Base-by-base conservation (phyloP, 768 basidiomycete genomes). In the Pulveroboletus sp. region DNA sequence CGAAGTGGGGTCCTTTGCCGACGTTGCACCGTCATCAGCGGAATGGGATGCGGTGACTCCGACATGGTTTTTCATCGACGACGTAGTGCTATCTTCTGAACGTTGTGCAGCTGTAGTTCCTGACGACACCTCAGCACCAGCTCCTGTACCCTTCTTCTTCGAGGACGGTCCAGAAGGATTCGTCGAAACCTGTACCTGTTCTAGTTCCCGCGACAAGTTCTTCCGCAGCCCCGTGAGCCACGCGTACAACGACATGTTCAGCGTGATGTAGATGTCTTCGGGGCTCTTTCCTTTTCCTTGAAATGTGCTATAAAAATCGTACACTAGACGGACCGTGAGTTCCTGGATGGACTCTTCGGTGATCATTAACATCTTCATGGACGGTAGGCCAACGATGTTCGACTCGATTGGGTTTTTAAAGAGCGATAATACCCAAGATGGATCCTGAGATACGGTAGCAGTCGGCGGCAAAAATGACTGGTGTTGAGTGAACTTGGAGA, bases 261-360 rank as follows among this genome's bases (percentile, higher is more conserved):
- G 73, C 4, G 88, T 85, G 67, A 93, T 89, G 65, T 85, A 91
- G 47, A 93, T 89, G 56, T 89, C 86, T 56, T 89, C 84, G 26
- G 76, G 73, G 43, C 80, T 78, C 56, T 74, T 71, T 67, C 72
- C 71, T 22, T 76, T 78, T 50, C 74, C 71, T 23, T 79, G 78
- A 63, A 89, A 90, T 48, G 76, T 70, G 61, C 85, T 88, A 67
- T 82, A 73, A 68, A 90, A 90, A 59, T 85, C 80, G 55, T 91
- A 91, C 13, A 73, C 59, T 19, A 91, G 73, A 14, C 66, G 65
- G 30, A 71, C 71, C 20, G 59, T 61, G 10, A 57, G 45, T 17
- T 76, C 76, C 32, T 73, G 73, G 9, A 67, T 38, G 5, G 62
- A 62, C 64, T 90, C 85, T 50, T 87, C 80, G 57, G 85, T 88